phyloP scores from a whole-genome alignment of 2,329 filamentous ascomycete species.

The Metarhizium humberi region DNA sequence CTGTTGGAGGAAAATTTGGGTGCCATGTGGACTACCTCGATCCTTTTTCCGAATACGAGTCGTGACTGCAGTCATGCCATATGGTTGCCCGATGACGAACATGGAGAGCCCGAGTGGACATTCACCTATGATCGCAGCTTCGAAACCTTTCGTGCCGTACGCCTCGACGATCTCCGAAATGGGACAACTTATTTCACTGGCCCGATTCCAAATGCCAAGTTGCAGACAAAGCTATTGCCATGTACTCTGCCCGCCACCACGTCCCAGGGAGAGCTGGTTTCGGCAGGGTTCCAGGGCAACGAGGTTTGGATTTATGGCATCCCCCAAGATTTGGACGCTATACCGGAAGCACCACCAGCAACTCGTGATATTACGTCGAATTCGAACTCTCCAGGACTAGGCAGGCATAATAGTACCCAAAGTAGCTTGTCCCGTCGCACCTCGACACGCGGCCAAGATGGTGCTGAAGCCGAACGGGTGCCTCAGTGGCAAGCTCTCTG shows the following conservation, averaged over 20 bases:
- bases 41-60: conserved; percentile 74
- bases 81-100: conserved; percentile 50
- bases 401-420: conserved; percentile 20
- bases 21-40: conserved; percentile 77
- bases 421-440: conserved; percentile 21
- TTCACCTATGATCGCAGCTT: conserved; percentile 71
- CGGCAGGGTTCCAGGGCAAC: conserved; percentile 62
- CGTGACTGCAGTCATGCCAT: conserved; percentile 71
- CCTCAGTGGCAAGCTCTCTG: conserved; percentile 62
- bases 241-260: conserved; percentile 61
- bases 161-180: conserved; percentile 64
- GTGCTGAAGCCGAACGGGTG: conserved; percentile 27
- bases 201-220: conserved; percentile 43
- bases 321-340: conserved; percentile 60
- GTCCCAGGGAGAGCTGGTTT: conserved; percentile 61
- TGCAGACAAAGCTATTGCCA: conserved; percentile 53
- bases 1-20: conserved; percentile 59
- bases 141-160: conserved; percentile 68
- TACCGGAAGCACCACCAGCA: conserved; percentile 32
- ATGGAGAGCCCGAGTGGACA: conserved; percentile 63
- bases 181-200: conserved; percentile 74
- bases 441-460: conserved; percentile 18
- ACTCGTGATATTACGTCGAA: conserved; percentile 13
- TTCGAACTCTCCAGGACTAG: conserved; percentile 8
- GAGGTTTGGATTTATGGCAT: conserved; percentile 74